A percentile compares a stretch with the other conserved stretches of the same genome.
These are phyloP conservation scores for Botryosphaeria dothidea DNA, from an alignment of 2,329 filamentous ascomycete genomes.

Conservation along the genomic window DNA sequence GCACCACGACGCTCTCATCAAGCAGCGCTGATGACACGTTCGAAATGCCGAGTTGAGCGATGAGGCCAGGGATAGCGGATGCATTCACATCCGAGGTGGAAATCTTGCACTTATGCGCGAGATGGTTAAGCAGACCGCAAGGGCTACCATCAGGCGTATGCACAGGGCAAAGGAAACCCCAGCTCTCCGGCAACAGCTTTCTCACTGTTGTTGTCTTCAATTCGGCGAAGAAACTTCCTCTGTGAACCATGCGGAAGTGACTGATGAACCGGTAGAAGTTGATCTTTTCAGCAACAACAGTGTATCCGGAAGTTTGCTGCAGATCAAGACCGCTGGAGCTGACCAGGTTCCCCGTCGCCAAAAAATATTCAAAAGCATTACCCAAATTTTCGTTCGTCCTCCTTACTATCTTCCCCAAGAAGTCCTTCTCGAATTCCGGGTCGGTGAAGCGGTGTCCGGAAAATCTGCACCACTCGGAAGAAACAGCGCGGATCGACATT, in stretches of 20 bases:
- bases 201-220: slow-evolving; percentile 95
- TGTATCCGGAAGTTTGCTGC: slow-evolving; percentile 93
- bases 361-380: slow-evolving; percentile 85
- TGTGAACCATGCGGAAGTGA: slow-evolving; percentile 98
- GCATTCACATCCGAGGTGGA: slow-evolving; percentile 74
- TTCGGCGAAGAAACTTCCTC: slow-evolving; percentile 98
- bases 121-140: slow-evolving; percentile 91
- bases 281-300: slow-evolving; percentile 96
- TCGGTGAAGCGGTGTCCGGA: slow-evolving; percentile 67
- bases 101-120: slow-evolving; percentile 92
- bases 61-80: slow-evolving; percentile 70
- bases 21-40: slow-evolving; percentile 74
- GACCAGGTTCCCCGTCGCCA: slow-evolving; percentile 91
- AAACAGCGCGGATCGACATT: slow-evolving; percentile 57
- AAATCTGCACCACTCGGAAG: slow-evolving; percentile 57
- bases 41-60: slow-evolving; percentile 77
- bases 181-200: slow-evolving; percentile 93
- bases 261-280: slow-evolving; percentile 98
- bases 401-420: slow-evolving; percentile 73
- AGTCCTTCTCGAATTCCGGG: slow-evolving; percentile 75
- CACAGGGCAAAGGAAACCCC: slow-evolving; percentile 96
- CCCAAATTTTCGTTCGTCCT: slow-evolving; percentile 88
- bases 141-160: slow-evolving; percentile 96
- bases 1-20: slow-evolving; percentile 82
- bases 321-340: slow-evolving; percentile 90